phyloP scores from a whole-genome alignment of 176 grass and related monocot genomes.

The Aegilops speltoides region DNA sequence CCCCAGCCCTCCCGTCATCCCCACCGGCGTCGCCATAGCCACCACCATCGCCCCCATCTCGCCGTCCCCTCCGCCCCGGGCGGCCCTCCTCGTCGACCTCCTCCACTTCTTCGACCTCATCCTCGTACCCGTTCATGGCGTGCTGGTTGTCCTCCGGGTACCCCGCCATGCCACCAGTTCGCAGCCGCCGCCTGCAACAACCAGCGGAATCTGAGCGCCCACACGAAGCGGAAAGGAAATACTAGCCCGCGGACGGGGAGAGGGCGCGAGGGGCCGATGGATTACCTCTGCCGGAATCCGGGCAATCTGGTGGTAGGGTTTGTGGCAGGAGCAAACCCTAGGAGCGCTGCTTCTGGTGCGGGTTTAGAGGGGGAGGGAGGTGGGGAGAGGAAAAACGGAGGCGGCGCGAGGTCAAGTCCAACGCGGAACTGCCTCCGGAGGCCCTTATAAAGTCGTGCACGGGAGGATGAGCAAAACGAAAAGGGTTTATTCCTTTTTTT shows the following conservation, averaged over 20 bases:
- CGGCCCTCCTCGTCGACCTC: slow-evolving; percentile 58
- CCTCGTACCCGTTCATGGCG: slow-evolving; percentile 51
- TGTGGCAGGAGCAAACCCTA: slow-evolving; percentile 44
- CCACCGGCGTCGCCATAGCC: slow-evolving; percentile 25
- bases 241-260: slow-evolving; percentile 19
- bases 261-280: not conserved
- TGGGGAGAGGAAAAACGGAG: not conserved
- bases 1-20: slow-evolving; percentile 44
- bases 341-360: slow-evolving; percentile 30
- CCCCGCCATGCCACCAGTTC: slow-evolving; percentile 39
- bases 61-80: slow-evolving; percentile 24
- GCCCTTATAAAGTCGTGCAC: slow-evolving; percentile 12
- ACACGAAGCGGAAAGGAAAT: not conserved
- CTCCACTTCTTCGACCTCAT: slow-evolving; percentile 46
- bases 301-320: slow-evolving; percentile 11
- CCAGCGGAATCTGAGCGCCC: slow-evolving; percentile 21
- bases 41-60: slow-evolving; percentile 24
- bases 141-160: slow-evolving; percentile 60
- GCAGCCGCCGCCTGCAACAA: slow-evolving; percentile 12
- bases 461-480: not conserved
- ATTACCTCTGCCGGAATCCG: slow-evolving; percentile 38
- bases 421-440: not conserved
- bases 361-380: slow-evolving; percentile 14
- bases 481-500: not conserved
- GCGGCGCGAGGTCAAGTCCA: slow-evolving; percentile 36